A percentile compares a stretch with the other conserved stretches of the same genome.
phyloP scores from a whole-genome alignment of 2,329 filamentous ascomycete species.

The Colletotrichum tofieldiae region DNA sequence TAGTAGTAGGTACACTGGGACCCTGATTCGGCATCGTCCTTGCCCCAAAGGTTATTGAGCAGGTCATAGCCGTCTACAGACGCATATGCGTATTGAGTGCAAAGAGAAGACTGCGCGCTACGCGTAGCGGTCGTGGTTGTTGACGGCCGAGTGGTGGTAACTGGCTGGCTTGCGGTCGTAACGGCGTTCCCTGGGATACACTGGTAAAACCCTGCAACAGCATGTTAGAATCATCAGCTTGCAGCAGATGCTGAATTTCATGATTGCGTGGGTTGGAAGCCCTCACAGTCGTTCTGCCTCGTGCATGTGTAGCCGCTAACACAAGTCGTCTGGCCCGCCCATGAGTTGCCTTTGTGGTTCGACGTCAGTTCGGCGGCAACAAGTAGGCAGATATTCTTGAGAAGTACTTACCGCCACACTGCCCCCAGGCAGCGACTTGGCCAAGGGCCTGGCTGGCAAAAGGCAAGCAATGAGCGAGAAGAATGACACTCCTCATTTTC shows the following conservation, averaged over 20 bases:
- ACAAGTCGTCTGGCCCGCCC: not conserved
- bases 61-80: constrained; percentile 49
- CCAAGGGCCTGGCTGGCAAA: not conserved
- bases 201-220: not conserved
- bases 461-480: not conserved
- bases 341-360: not conserved
- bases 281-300: not conserved
- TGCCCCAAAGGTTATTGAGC: constrained; percentile 62
- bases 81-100: constrained; percentile 49
- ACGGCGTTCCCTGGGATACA: not conserved
- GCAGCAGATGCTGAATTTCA: too few species aligned
- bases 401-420: not conserved
- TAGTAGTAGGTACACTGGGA: constrained; percentile 59
- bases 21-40: constrained; percentile 51
- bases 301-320: not conserved
- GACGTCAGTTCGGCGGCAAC: not conserved
- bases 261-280: not conserved
- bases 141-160: not conserved
- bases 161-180: not conserved
- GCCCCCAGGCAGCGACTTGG: not conserved
- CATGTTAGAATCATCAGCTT: not conserved
- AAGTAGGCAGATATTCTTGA: not conserved
- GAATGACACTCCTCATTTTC: not conserved
- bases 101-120: constrained; percentile 41
- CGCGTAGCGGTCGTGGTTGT: not conserved